Evolutionary conservation across 169 alveolate species (phyloP).

Genomic region (Eimeria brunetti): DNA sequence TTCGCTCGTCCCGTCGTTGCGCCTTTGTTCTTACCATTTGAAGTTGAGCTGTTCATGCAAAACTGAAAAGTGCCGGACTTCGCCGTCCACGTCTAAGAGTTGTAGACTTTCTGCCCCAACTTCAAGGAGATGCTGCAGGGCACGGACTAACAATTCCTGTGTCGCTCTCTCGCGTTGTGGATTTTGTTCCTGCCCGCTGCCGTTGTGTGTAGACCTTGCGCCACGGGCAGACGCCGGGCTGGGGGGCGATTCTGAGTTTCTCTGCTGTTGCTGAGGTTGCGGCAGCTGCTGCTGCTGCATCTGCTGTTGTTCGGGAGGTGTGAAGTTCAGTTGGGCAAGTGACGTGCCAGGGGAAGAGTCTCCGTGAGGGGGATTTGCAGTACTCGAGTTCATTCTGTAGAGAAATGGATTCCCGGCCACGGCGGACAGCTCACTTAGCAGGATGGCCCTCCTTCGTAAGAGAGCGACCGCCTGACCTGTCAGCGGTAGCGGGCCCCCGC

Average conservation of each 20-base stretch:
- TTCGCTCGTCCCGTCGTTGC: neutral
- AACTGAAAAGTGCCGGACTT: conserved; percentile 67
- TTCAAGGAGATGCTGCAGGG: conserved; percentile 60
- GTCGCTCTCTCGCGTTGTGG: conserved; percentile 38
- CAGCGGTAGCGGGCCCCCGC: conserved; percentile 52
- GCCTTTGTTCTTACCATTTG: conserved; percentile 19
- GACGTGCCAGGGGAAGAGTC: conserved; percentile 24
- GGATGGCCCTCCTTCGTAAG: conserved; percentile 50
- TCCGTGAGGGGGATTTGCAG: neutral
- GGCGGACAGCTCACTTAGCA: conserved; percentile 53
- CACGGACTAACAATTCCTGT: conserved; percentile 51
- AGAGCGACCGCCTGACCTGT: conserved; percentile 62
- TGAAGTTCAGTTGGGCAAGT: neutral
- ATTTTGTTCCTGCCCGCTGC: conserved; percentile 24
- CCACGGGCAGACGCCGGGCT: neutral
- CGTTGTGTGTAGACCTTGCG: conserved; percentile 1
- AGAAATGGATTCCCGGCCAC: conserved; percentile 43
- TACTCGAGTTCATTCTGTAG: conserved; percentile 36
- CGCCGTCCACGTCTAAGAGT: conserved; percentile 67
- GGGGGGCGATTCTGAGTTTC: neutral
- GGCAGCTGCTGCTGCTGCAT: conserved; percentile 26
- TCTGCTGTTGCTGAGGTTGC: conserved; percentile 42
- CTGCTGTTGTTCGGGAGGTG: conserved; percentile 37
- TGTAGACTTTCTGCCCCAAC: conserved; percentile 68
- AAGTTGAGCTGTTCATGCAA: conserved; percentile 56